A percentile compares a stretch with the other conserved stretches of the same genome.
Conservation (phyloP, 2,329 filamentous ascomycete species). For the Colletotrichum gigasporum region DNA sequence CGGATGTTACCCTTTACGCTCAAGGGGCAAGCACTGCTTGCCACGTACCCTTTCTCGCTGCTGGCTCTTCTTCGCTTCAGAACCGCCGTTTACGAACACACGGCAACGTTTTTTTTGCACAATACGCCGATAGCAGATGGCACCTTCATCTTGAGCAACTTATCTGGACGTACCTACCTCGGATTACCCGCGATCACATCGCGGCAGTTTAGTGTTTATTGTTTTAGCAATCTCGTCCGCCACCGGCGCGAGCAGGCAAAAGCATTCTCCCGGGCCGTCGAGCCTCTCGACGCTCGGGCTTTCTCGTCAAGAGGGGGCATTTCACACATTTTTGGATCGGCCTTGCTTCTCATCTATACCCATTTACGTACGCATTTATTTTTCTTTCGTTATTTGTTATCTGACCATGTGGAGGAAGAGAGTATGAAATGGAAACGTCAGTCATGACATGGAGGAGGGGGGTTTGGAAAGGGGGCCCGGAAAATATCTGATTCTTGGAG, state of each 20-base stretch:
- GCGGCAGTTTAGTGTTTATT: slow-evolving; percentile 33
- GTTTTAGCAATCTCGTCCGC: slow-evolving; percentile 22
- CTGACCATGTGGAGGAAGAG: slow-evolving; percentile 18
- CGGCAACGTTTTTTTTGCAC: slow-evolving; percentile 16
- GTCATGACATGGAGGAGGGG: slow-evolving; percentile 26
- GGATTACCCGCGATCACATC: background rate
- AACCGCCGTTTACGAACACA: slow-evolving; percentile 25
- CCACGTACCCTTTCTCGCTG: slow-evolving; percentile 12
- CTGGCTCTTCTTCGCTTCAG: slow-evolving; percentile 30
- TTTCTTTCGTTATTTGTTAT: slow-evolving; percentile 20
- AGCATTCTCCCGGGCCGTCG: slow-evolving; percentile 29
- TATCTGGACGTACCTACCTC: slow-evolving; percentile 22
- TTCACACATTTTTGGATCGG: slow-evolving; percentile 22
- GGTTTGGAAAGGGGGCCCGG: slow-evolving; percentile 3
- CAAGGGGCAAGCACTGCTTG: slow-evolving; percentile 22
- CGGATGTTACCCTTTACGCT: background rate
- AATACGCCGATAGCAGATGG: slow-evolving; percentile 25
- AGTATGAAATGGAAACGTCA: slow-evolving; percentile 17
- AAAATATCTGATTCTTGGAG: slow-evolving; percentile 20
- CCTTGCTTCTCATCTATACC: slow-evolving; percentile 33
- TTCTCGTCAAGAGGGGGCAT: slow-evolving; percentile 11
- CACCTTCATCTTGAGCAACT: slow-evolving; percentile 14
- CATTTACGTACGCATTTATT: slow-evolving; percentile 33
- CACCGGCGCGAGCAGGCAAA: slow-evolving; percentile 14
- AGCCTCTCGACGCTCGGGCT: background rate